phyloP scores from a whole-genome alignment of 176 grass and related monocot genomes.

The Phoenix dactylifera region DNA sequence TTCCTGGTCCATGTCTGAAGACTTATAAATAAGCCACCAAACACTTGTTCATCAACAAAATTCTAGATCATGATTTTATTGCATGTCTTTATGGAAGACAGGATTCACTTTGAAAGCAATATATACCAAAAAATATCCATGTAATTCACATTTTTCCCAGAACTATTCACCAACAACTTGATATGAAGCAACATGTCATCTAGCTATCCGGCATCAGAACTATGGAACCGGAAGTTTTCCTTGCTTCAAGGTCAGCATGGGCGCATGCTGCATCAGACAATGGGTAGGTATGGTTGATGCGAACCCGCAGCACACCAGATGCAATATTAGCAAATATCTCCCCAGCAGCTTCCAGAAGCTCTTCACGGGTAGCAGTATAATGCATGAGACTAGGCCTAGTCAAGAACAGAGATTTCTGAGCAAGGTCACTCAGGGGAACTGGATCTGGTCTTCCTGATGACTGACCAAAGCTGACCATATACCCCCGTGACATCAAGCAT shows the following conservation, averaged over 20 bases:
- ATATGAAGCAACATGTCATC: not conserved
- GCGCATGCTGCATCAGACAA: constrained; percentile 39
- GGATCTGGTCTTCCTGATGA: constrained; percentile 47
- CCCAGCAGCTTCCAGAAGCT: constrained; percentile 33
- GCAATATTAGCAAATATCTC: constrained; percentile 33
- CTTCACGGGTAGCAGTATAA: constrained; percentile 37
- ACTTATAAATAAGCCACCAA: too few relatives aligned
- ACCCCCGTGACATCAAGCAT: constrained; percentile 32
- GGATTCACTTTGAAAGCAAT: too few relatives aligned
- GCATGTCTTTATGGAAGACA: too few relatives aligned
- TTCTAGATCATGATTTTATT: too few relatives aligned
- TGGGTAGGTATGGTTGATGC: constrained; percentile 38
- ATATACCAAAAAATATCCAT: too few relatives aligned
- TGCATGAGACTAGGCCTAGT: constrained; percentile 44
- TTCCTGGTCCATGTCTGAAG: too few relatives aligned
- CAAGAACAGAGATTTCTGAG: constrained; percentile 44
- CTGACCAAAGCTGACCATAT: constrained; percentile 54
- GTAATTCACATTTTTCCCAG: too few relatives aligned
- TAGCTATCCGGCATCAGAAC: constrained; percentile 39
- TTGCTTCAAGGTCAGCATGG: constrained; percentile 40
- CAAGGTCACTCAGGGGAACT: constrained; percentile 30
- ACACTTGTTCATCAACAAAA: too few relatives aligned
- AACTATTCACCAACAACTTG: too few relatives aligned
- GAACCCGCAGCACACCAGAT: constrained; percentile 19
- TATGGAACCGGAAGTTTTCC: constrained; percentile 50